These are phyloP conservation scores for Marasmius sp. DNA, from an alignment of 1,284 basidiomycete species.

Conservation along the genomic window DNA sequence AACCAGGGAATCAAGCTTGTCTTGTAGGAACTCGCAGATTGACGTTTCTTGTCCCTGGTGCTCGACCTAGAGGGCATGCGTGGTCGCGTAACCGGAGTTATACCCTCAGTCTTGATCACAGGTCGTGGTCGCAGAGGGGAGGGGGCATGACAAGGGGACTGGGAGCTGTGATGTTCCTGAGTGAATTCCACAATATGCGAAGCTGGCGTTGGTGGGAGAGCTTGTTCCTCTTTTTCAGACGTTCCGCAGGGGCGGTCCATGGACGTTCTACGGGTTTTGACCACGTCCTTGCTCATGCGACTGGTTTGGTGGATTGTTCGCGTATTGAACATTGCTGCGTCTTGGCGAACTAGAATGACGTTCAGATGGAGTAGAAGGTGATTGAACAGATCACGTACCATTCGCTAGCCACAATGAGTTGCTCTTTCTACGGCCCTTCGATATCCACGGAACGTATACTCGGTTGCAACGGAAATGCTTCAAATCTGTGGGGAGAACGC, in stretches of 20 bases:
- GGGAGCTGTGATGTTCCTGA: neutral
- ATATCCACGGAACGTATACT: slow-evolving; percentile 46
- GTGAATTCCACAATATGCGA: neutral
- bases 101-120: neutral
- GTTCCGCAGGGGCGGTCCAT: neutral
- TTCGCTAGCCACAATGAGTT: slow-evolving; percentile 31
- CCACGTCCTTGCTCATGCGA: slow-evolving; percentile 15
- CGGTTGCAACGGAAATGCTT: slow-evolving; percentile 45
- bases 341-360: slow-evolving; percentile 14
- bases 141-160: neutral
- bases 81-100: neutral
- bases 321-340: slow-evolving; percentile 10
- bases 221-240: neutral
- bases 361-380: neutral
- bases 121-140: neutral
- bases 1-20: slow-evolving; percentile 7
- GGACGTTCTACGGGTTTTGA: slow-evolving; percentile 18
- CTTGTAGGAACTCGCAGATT: slow-evolving; percentile 3
- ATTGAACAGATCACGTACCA: slow-evolving; percentile 19
- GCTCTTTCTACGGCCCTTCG: slow-evolving; percentile 39
- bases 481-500: slow-evolving; percentile 28
- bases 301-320: slow-evolving; percentile 22
- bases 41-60: neutral
- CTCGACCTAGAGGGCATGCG: neutral
- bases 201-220: neutral